These are phyloP conservation scores for Acacia pycnantha DNA, from an alignment of 331 rosid species.

Conservation along the genomic window DNA sequence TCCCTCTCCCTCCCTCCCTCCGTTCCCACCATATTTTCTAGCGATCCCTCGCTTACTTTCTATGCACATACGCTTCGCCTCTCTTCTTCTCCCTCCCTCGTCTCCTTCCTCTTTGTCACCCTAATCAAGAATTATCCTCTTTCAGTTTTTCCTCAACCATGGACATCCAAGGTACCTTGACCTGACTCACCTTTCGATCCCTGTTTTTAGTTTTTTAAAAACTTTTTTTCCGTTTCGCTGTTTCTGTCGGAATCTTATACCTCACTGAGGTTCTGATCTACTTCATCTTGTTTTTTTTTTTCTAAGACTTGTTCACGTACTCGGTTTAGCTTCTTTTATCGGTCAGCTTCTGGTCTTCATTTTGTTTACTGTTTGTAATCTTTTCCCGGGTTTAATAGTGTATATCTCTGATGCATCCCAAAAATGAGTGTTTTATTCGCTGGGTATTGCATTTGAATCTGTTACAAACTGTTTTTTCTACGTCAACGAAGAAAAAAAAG, in stretches of 20 bases:
- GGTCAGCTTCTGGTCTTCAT: slow-evolving; percentile 10
- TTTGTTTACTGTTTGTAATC: neutral
- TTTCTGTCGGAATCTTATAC: neutral
- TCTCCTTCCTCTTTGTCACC: neutral
- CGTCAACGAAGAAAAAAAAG: neutral
- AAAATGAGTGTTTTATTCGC: neutral
- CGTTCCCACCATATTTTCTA: neutral
- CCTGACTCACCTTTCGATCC: neutral
- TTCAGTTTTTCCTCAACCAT: neutral
- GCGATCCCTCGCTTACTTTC: slow-evolving; percentile 30
- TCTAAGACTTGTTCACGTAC: neutral
- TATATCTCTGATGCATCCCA: neutral
- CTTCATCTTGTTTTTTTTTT: neutral
- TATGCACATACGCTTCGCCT: slow-evolving; percentile 8
- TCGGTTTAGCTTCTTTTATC: neutral
- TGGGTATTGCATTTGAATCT: neutral
- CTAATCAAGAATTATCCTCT: neutral
- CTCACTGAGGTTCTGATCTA: neutral
- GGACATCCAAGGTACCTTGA: neutral
- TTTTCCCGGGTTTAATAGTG: neutral
- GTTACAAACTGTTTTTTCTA: neutral
- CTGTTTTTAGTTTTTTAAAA: neutral
- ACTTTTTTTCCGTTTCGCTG: neutral
- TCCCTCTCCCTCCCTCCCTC: neutral
- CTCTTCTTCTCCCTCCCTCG: neutral